Base-by-base conservation (phyloP, 2,329 filamentous ascomycete genomes). In the Aspergillus cejpii region DNA sequence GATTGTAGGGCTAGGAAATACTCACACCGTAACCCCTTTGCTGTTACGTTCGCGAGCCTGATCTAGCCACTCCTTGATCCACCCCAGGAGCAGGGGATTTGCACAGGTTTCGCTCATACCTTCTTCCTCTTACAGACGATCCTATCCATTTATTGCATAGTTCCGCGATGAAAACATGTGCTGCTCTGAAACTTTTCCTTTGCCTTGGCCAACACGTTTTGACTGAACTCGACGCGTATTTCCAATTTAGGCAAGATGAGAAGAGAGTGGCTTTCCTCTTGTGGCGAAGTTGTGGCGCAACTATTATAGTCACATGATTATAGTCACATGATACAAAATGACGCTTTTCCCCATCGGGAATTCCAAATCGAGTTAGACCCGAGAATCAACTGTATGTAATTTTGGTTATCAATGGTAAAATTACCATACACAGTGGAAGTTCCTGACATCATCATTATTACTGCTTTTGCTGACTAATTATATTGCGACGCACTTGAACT, bases 31-130 rank as follows among this genome's bases (percentile, higher is more conserved):
- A 19, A 81, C 68, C 17, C 83, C 84, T 61, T 87, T 88, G 14
- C 79, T 78, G 59, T 84, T 87, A 37, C 77, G 77, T 54, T 87
- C 79, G 39, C 77, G 74, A 10, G 84, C 85, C 31, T 77, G 62
- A 36, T 89, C 83, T 39, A 84, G 76, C 84, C 83, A 88, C 70
- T 89, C 84, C 58, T 85, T 83, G 40, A 90, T 79, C 81, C 84
- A 90, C 52, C 70, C 69, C 8, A 90, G 74, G 6, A 88, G 74
- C 31, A 87, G 73, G 4, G 85, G 81, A 56, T 92, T 92, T 12
- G 80, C 76, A 52, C 78, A 83, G 11, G 59, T 55, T 39, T 70
- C 65, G 10, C 59, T 58, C 66, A 68, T 69, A 20, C 31, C 17
- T 19, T 11, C 31, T 34, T 34, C 38, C 31, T 29, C 14, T 33